Evolutionary conservation across 2,329 filamentous ascomycete genomes (phyloP).

Genomic region (Ascosphaera acerosa): DNA sequence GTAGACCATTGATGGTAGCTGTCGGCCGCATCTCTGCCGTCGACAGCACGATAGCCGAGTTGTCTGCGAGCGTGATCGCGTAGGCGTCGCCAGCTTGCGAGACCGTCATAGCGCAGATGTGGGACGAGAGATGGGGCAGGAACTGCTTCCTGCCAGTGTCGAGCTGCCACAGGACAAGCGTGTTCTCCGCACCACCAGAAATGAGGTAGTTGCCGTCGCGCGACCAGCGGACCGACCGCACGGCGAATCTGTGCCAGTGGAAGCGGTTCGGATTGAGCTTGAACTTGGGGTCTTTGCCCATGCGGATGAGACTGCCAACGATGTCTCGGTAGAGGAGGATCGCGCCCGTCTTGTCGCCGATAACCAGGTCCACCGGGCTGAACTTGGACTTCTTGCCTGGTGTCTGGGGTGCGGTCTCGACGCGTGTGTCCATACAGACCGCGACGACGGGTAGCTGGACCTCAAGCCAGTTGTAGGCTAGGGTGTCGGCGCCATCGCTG

Average conservation of each 20-base stretch:
- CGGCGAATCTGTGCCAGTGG: conserved; percentile 77
- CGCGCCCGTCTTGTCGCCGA: conserved; percentile 51
- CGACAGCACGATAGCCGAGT: conserved; percentile 72
- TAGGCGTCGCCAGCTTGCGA: conserved; percentile 62
- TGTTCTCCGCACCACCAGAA: conserved; percentile 75
- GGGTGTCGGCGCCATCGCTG: conserved; percentile 14
- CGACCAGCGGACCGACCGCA: conserved; percentile 76
- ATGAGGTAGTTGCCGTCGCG: conserved; percentile 88
- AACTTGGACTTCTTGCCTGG: conserved; percentile 6
- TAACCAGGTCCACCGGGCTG: conserved; percentile 39
- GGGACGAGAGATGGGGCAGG: conserved; percentile 70
- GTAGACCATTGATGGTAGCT: conserved; percentile 61
- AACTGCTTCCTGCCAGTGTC: conserved; percentile 63
- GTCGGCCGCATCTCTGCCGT: conserved; percentile 72
- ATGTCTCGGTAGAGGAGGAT: conserved; percentile 66
- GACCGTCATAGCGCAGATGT: conserved; percentile 62
- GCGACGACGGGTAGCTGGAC: conserved; percentile 33
- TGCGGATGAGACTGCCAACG: conserved; percentile 27
- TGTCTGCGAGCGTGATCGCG: conserved; percentile 65
- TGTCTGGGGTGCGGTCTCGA: conserved; percentile 7
- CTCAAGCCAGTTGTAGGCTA: conserved; percentile 28
- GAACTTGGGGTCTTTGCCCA: conserved; percentile 22
- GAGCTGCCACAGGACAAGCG: conserved; percentile 78
- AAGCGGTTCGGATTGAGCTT: conserved; percentile 33
- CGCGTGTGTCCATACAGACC: conserved; percentile 38